Evolutionary conservation across 2,329 filamentous ascomycete genomes (phyloP).

Genomic region (Penicillium sclerotigenum): DNA sequence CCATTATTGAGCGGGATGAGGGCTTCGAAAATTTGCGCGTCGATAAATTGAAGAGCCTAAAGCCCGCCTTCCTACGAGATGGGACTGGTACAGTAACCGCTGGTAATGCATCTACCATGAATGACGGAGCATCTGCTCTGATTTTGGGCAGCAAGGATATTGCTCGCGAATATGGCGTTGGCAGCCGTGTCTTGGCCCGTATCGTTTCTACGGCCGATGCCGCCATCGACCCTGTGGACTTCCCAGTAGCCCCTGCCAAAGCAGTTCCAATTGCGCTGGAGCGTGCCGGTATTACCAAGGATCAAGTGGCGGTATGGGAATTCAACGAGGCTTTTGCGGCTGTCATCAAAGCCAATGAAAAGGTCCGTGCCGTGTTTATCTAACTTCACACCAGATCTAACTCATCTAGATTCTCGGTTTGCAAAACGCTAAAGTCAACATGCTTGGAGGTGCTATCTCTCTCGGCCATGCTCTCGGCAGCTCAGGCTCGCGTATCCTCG

Average conservation of each 20-base stretch:
- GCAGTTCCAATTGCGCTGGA: conserved; percentile 87
- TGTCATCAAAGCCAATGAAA: conserved; percentile 90
- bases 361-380: conserved; percentile 51
- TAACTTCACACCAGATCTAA: conserved; percentile 14
- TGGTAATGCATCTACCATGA: conserved; percentile 89
- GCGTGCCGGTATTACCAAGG: conserved; percentile 83
- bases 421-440: conserved; percentile 76
- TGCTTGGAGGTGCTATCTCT: conserved; percentile 85
- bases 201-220: conserved; percentile 87
- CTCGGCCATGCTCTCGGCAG: conserved; percentile 89
- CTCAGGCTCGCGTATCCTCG: conserved; percentile 86
- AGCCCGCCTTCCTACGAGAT: conserved; percentile 84
- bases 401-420: conserved; percentile 68
- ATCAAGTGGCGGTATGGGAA: conserved; percentile 93
- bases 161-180: conserved; percentile 72
- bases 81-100: conserved; percentile 89
- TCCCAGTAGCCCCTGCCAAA: conserved; percentile 87
- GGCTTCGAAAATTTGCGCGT: conserved; percentile 82
- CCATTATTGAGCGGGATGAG: conserved; percentile 76
- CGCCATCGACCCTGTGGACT: conserved; percentile 86
- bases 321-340: conserved; percentile 98
- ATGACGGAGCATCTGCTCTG: conserved; percentile 88
- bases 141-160: conserved; percentile 79
- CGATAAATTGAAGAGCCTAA: conserved; percentile 80
- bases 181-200: conserved; percentile 78